Conservation (phyloP, 305 asterid genomes). For the Rubia occidens region DNA sequence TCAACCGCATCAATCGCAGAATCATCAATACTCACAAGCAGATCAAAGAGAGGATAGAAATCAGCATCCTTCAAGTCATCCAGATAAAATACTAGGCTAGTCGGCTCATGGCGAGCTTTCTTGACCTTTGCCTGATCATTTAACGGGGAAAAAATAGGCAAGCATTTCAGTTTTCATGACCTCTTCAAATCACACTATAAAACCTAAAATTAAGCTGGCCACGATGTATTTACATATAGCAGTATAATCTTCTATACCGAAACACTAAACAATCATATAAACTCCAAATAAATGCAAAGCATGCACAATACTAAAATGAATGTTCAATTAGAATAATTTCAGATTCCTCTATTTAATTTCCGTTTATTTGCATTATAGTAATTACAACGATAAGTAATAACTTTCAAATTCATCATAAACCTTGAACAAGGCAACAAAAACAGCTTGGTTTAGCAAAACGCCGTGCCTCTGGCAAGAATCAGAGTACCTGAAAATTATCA, state of each 20-base stretch:
- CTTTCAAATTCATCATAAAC: constrained; percentile 29
- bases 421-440: constrained; percentile 62
- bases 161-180: neutral
- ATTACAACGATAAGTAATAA: constrained; percentile 1
- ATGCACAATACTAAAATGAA: neutral
- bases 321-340: neutral
- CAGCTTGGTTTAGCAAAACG: constrained; percentile 40
- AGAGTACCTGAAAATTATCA: constrained; percentile 47
- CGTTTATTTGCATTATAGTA: neutral
- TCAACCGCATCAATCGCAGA: constrained; percentile 89
- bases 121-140: constrained; percentile 57
- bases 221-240: neutral
- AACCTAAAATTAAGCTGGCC: neutral
- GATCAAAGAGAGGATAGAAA: constrained; percentile 52
- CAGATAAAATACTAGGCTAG: constrained; percentile 41
- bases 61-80: constrained; percentile 70
- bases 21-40: constrained; percentile 48
- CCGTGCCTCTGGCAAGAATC: constrained; percentile 53
- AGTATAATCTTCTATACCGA: neutral
- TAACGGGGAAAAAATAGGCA: neutral
- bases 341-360: neutral
- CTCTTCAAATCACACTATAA: neutral
- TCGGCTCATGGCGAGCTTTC: constrained; percentile 47
- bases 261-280: neutral
- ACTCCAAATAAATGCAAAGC: neutral